Evolutionary conservation across 441 rosid species (phyloP).

Genomic region (Erodium trifolium): DNA sequence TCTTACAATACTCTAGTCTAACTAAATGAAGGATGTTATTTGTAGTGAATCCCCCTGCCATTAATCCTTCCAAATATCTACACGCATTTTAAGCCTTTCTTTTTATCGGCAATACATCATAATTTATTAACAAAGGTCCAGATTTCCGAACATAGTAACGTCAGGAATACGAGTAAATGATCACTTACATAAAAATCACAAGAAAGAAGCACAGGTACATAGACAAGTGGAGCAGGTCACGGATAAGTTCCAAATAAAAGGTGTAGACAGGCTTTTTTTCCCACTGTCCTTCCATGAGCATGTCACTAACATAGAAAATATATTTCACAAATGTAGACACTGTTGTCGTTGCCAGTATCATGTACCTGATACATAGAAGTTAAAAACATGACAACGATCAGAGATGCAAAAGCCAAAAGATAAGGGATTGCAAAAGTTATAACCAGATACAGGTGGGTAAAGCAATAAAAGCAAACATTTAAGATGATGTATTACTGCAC

Average conservation of each 20-base stretch:
- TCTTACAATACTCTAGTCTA: background rate
- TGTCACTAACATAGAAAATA: slow-evolving; percentile 79
- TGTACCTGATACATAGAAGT: slow-evolving; percentile 49
- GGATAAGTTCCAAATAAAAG: slow-evolving; percentile 86
- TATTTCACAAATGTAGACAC: slow-evolving; percentile 83
- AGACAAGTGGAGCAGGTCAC: slow-evolving; percentile 89
- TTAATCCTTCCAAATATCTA: background rate
- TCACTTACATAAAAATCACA: slow-evolving; percentile 86
- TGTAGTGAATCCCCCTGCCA: background rate
- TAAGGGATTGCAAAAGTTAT: too few relatives aligned
- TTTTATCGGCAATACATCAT: background rate
- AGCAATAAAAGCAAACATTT: background rate
- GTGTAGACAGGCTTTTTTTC: slow-evolving; percentile 88
- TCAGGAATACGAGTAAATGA: background rate
- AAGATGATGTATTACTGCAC: background rate
- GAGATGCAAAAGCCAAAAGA: too few relatives aligned
- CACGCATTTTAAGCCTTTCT: too few relatives aligned
- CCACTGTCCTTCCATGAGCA: slow-evolving; percentile 99
- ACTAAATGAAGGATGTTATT: background rate
- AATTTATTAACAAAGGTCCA: background rate
- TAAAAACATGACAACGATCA: background rate
- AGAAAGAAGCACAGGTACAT: slow-evolving; percentile 92
- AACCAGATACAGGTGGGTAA: background rate
- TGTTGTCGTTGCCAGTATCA: slow-evolving; percentile 89
- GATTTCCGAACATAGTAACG: background rate